A percentile compares a stretch with the other conserved stretches of the same genome.
Evolutionary conservation across 495 filamentous ascomycete species (phyloP).

Genomic region (Pseudotulostoma volvatum): DNA sequence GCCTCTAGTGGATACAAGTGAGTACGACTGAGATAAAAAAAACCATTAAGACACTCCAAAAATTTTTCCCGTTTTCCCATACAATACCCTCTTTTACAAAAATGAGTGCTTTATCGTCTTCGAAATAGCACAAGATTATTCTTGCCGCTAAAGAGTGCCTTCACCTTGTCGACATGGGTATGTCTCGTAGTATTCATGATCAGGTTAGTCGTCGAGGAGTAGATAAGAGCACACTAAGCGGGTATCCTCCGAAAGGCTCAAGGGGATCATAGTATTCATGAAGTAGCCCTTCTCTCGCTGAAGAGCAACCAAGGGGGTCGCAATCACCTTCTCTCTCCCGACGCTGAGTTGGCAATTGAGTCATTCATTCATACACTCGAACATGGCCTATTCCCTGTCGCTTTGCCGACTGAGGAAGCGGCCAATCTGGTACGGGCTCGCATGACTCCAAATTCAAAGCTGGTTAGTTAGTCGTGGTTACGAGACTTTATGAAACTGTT

Average conservation of each 20-base stretch:
- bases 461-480: not conserved
- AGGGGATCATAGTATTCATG: no score
- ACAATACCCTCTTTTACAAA: not conserved
- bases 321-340: no score
- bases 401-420: no score
- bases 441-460: not conserved
- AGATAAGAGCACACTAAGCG: not conserved
- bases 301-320: no score
- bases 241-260: not conserved
- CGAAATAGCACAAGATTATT: not conserved
- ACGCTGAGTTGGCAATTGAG: no score
- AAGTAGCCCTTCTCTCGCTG: not conserved
- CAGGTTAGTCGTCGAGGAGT: not conserved
- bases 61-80: not conserved
- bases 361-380: not conserved
- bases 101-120: not conserved
- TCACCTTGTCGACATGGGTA: not conserved
- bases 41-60: not conserved
- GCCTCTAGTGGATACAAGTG: no score
- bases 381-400: not conserved
- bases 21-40: no score
- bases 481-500: no score
- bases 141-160: not conserved
- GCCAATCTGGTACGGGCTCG: not conserved
- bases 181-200: not conserved